Percentiles rank a stretch among this genome's conserved stretches.
These are phyloP conservation scores for Plenodomus lindquistii DNA, from an alignment of 2,329 filamentous ascomycete species.

Conservation along the genomic window DNA sequence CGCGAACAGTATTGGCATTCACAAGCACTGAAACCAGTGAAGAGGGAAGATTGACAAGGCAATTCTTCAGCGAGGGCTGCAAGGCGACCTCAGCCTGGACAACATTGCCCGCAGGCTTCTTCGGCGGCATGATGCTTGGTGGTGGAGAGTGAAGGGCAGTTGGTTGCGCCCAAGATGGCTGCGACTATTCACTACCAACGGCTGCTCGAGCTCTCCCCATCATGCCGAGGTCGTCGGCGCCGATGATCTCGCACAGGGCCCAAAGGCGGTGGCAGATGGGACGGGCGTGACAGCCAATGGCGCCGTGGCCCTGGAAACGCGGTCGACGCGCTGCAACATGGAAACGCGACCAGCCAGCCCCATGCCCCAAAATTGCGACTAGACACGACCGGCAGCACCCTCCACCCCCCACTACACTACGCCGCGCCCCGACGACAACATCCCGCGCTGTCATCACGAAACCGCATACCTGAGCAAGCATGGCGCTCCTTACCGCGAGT, in stretches of 20 bases:
- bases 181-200: too few relatives aligned
- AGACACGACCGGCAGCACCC: constrained; percentile 9
- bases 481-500: constrained; percentile 84
- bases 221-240: constrained; percentile 39
- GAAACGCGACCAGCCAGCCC: constrained; percentile 33
- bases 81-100: constrained; percentile 82
- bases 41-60: constrained; percentile 87
- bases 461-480: constrained; percentile 49
- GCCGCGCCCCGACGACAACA: constrained; percentile 6
- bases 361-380: constrained; percentile 28
- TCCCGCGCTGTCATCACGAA: constrained; percentile 6
- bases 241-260: constrained; percentile 5
- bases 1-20: constrained; percentile 83
- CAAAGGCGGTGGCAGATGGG: constrained; percentile 32
- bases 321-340: constrained; percentile 27
- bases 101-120: constrained; percentile 52
- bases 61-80: constrained; percentile 82
- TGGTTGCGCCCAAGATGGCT: background rate
- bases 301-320: constrained; percentile 20
- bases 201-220: constrained; percentile 10
- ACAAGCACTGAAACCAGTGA: constrained; percentile 82
- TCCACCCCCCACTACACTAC: constrained; percentile 21
- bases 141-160: constrained; percentile 6
- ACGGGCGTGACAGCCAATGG: constrained; percentile 32
- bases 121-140: constrained; percentile 39